Evolutionary conservation across 108 stramenopile species (phyloP).

Genomic region (Discostella stelligeroides): DNA sequence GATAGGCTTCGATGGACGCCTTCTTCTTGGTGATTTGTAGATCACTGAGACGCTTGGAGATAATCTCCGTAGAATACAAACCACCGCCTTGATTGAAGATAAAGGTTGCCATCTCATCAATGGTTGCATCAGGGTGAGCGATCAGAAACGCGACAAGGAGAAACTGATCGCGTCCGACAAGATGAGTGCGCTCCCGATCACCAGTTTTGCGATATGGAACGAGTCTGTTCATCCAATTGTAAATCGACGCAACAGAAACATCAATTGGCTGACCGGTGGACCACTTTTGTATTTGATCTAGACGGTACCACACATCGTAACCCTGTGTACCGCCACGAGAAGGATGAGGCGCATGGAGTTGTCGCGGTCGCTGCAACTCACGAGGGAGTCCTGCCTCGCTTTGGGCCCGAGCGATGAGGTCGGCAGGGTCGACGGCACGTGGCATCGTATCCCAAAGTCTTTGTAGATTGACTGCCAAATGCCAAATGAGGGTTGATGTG

Average conservation of each 20-base stretch:
- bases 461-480: too few species aligned
- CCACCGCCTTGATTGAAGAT: conserved; percentile 26
- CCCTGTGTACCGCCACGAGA: conserved; percentile 12
- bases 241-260: conserved; percentile 3
- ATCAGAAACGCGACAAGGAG: conserved; percentile 6
- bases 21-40: too few species aligned
- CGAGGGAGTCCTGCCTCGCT: neutral
- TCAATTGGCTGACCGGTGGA: neutral
- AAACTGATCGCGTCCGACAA: conserved; percentile 10
- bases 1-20: conserved; percentile 26
- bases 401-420: neutral
- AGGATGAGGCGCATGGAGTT: neutral
- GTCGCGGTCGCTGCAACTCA: neutral
- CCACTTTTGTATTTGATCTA: neutral
- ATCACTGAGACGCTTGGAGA: conserved; percentile 8
- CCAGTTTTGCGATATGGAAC: conserved; percentile 2
- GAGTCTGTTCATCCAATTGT: conserved; percentile 2
- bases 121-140: conserved; percentile 1
- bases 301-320: conserved; percentile 14
- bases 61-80: neutral
- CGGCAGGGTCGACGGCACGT: conserved; percentile 20
- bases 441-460: too few species aligned
- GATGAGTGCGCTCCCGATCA: conserved; percentile 1
- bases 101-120: conserved; percentile 7
- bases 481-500: too few species aligned